Evolutionary conservation across 306 rosid genomes (phyloP), one percentile per base, ranked within the genome.

Genomic region (Quercus agrifolia): DNA sequence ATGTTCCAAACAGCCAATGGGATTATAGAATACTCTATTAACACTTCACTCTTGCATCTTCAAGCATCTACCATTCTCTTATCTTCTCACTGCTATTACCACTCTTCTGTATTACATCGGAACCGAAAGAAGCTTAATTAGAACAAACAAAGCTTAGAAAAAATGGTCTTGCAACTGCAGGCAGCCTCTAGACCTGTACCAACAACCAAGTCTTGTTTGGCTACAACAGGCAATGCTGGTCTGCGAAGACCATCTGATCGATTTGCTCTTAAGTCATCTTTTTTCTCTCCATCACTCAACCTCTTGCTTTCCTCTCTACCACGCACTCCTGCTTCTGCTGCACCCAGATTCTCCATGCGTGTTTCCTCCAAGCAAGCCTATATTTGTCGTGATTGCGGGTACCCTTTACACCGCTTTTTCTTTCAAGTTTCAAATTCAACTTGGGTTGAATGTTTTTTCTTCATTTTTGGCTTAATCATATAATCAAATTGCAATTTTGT

Each of bases 381-480:
- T 76, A 92, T 95, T 78, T 95, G 99, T 72, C 98, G 94, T 10
- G 97, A 95, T 80, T 95, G 99, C 99, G 98, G 99, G 98, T 95
- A 14, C 10, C 25, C 80, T 68, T 41, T 83, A 77, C 6, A 64
- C 64, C 56, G 8, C 14, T 0, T 5, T n/a, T 30, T 74, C 5
- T 5, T 79, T 73, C 30, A n/a, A 51, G 15, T 1, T 27, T 12
- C 17, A 28, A 21, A 6, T 20, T 74, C 6, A 27, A 54, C 52
- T 71, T 17, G 54, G 44, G 64, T 46, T 38, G 17, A 4, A 38
- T n/a, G 46, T 58, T 73, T n/a, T 12, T 41, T 41, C 46, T 41
- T 41, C 11, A 2, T 41, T 2, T 77, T 28, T 57, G 23, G 23
- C n/a, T 21, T 15, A 57, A 74, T 33, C 59, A 77, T 25, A 17